Base-by-base conservation (phyloP, 2,329 filamentous ascomycete species). In the Aspergillus fructus region DNA sequence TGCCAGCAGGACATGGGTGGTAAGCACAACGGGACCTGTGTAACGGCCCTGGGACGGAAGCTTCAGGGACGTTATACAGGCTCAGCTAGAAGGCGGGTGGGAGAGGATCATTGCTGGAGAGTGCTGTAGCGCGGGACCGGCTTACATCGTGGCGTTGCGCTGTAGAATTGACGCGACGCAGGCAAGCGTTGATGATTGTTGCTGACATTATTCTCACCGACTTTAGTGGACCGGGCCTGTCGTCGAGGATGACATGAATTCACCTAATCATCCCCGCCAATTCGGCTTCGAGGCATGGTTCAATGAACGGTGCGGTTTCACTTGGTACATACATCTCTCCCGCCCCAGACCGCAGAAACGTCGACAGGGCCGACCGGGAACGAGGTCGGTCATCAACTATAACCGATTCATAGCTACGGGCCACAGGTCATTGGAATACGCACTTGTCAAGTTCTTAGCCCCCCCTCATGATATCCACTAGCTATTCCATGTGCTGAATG, bases 1-100 rank as follows among this genome's bases (percentile, higher is more conserved):
- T 1, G 73, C 71, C 0, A 86, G 84, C 6, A 83, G 88, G 65
- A 75, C 73, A 52, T 90, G 87, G 87, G 82, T 55, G 9, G 30
- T 42, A 17, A 21, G 41, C n/a, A n/a, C 21, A 15, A 23, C 41
- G 34, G 33, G n/a, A 17, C 34, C 42, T 54, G 55, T 47, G 46
- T 24, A 23, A 50, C 46, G 46, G 11, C 49, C 60, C 42, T 60
- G 60, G 60, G 53, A 60, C 46, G 58, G 59, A 42, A 45, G 39
- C 24, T 55, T 52, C 13, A 56, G 60, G 55, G 58, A 60, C 41
- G 53, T 59, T 11, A 48, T 57, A 56, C 52, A 59, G 15, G n/a
- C 21, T 6, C n/a, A 60, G 24, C 42, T 34, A 33, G 30, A 54
- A 7, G 48, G 39, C 15, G 55, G 52, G 13, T 62, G 60, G 60